These are phyloP conservation scores for Suillus tomentosus DNA, from an alignment of 768 basidiomycete species.

Conservation along the genomic window DNA sequence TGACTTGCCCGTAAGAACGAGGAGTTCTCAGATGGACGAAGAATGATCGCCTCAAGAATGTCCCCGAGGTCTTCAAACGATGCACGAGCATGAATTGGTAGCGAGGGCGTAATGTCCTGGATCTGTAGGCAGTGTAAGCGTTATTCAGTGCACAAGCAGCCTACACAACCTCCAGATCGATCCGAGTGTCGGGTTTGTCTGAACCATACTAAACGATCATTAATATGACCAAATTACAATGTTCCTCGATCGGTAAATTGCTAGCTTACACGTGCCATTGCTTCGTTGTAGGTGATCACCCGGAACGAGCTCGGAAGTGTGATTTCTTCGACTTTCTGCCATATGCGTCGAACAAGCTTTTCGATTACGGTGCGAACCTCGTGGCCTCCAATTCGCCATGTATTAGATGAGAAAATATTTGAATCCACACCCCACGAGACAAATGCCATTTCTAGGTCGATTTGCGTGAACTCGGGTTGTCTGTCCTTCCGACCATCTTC, in stretches of 20 bases:
- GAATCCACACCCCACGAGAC: slow-evolving; percentile 69
- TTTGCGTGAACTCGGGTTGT: slow-evolving; percentile 96
- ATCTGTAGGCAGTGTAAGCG: slow-evolving; percentile 31
- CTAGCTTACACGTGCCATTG: slow-evolving; percentile 79
- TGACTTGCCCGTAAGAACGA: slow-evolving; percentile 33
- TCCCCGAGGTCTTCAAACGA: slow-evolving; percentile 29
- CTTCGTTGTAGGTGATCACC: slow-evolving; percentile 87
- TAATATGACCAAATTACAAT: slow-evolving; percentile 22
- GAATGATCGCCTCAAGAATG: slow-evolving; percentile 34
- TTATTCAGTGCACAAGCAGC: slow-evolving; percentile 9
- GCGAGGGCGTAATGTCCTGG: slow-evolving; percentile 31
- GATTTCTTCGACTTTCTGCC: slow-evolving; percentile 68
- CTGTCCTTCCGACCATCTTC: slow-evolving; percentile 94
- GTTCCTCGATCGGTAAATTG: slow-evolving; percentile 14
- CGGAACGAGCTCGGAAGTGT: slow-evolving; percentile 63
- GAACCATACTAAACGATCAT: slow-evolving; percentile 73
- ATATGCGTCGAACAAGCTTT: slow-evolving; percentile 69
- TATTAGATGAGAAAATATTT: slow-evolving; percentile 27
- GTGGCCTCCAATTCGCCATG: slow-evolving; percentile 84
- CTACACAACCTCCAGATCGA: slow-evolving; percentile 76
- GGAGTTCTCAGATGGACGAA: slow-evolving; percentile 30
- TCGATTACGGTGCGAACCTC: slow-evolving; percentile 84
- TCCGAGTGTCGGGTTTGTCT: slow-evolving; percentile 93
- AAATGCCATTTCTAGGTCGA: slow-evolving; percentile 96
- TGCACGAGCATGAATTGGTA: slow-evolving; percentile 30